These are phyloP conservation scores for Apiotrichum brassicae DNA, from an alignment of 1,284 basidiomycete genomes.

Conservation along the genomic window DNA sequence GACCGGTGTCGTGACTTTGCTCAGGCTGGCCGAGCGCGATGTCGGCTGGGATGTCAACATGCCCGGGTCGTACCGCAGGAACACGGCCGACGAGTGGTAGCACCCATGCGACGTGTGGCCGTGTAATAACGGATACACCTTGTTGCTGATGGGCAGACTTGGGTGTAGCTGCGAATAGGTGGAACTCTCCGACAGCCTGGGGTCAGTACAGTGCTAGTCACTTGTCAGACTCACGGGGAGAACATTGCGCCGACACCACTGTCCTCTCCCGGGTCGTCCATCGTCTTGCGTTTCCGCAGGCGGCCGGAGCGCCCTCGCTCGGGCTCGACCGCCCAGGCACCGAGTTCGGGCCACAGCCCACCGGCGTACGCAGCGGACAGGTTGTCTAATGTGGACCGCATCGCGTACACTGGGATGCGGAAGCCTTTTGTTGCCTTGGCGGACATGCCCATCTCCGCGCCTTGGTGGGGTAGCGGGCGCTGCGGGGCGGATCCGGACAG, in stretches of 20 bases:
- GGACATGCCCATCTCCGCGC: background rate
- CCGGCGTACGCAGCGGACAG: conserved; percentile 39
- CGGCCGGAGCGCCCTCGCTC: conserved; percentile 6
- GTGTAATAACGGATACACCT: conserved; percentile 38
- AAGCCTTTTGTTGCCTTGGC: conserved; percentile 4
- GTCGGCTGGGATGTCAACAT: conserved; percentile 7
- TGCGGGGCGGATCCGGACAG: conserved; percentile 41
- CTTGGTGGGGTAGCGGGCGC: conserved; percentile 2
- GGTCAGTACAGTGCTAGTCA: background rate
- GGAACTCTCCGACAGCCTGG: background rate
- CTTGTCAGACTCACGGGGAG: conserved; percentile 23
- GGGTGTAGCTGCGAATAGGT: conserved; percentile 28
- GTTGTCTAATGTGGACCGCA: conserved; percentile 31
- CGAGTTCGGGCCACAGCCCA: conserved; percentile 45
- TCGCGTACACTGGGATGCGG: conserved; percentile 37
- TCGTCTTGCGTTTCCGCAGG: conserved; percentile 8
- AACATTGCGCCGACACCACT: conserved; percentile 28
- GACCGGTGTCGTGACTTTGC: background rate
- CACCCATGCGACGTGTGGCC: conserved; percentile 38
- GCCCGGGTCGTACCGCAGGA: conserved; percentile 35
- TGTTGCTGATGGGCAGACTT: conserved; percentile 30
- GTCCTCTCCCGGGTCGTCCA: conserved; percentile 11
- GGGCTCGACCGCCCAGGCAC: conserved; percentile 29
- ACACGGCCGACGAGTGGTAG: conserved; percentile 43
- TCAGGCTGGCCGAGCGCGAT: conserved; percentile 2